Base-by-base conservation (phyloP, 345 rosid species). In the Eucalyptus polyanthemos region DNA sequence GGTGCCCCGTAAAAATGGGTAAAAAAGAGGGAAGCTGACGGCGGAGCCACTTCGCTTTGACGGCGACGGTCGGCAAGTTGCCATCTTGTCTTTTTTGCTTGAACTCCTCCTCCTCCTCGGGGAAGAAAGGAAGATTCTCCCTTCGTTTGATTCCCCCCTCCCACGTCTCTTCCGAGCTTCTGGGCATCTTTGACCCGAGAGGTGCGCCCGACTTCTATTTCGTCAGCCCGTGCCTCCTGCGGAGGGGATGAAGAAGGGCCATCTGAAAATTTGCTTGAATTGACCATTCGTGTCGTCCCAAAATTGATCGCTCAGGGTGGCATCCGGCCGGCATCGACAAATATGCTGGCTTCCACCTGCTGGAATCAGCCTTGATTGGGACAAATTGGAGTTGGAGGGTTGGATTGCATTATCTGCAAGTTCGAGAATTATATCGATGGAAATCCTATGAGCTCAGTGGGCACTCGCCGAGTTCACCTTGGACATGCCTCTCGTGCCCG, bases 401-500 rank as follows among this genome's bases (percentile, higher is more conserved):
- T 69, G 6, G 42, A 69, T 34, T 34, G 22, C 42, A 31, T 69
- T 31, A 67, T 67, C 19, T 31, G 19, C 42, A 31, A 67, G 80
- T 31, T 16, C 0, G 40, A 15, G 80, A 67, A 67, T 67, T 67
- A 31, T 9, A 31, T 16, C 11, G 80, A 19, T 31, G 80, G 19
- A 31, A 31, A 67, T 31, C 5, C 11, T 9, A 9, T 31, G 15
- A 67, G 80, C 42, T 4, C 94, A 94, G 19, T 90, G 85, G 69
- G 95, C 3, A 17, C 34, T 14, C 88, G 56, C 96, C 94, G 86
- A 96, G 88, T 24, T 69, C 81, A 60, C 92, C 90, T 5, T 94
- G 87, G 8, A 93, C 91, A 24, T 90, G 51, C 80, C 92, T 93
- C 94, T 97, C 96, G 90, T 93, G 94, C 89, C 56, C 88, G 31